Percentiles rank a stretch among this genome's conserved stretches.
phyloP scores from a whole-genome alignment of 306 rosid genomes.

The Mimosa pudica region DNA sequence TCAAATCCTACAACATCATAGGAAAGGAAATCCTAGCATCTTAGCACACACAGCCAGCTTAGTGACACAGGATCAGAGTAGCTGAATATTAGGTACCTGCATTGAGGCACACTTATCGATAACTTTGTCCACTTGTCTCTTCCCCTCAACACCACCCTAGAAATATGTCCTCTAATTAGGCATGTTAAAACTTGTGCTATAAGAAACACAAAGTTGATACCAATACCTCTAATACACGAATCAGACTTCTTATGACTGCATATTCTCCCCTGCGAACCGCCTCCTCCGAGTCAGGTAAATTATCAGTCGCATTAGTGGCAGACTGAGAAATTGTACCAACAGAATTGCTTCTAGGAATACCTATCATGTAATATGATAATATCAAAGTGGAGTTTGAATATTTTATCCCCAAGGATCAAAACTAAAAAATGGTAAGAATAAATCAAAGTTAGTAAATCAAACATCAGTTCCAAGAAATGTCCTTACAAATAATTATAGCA shows the following conservation, averaged over 20 bases:
- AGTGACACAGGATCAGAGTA: constrained; percentile 25
- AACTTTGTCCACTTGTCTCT: constrained; percentile 94
- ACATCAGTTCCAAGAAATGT: constrained; percentile 7
- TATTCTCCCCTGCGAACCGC: constrained; percentile 93
- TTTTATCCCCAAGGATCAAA: neutral
- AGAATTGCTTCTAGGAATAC: constrained; percentile 79
- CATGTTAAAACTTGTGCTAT: constrained; percentile 23
- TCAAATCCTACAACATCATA: constrained; percentile 24
- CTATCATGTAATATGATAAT: constrained; percentile 46
- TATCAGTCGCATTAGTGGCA: constrained; percentile 57
- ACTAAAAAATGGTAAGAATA: constrained; percentile 1
- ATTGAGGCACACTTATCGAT: constrained; percentile 89
- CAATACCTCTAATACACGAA: constrained; percentile 89
- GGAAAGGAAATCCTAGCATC: constrained; percentile 26
- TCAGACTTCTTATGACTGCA: constrained; percentile 86
- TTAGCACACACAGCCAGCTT: constrained; percentile 28
- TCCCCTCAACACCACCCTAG: constrained; percentile 94
- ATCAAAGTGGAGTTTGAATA: constrained; percentile 11
- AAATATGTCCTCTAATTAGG: constrained; percentile 35
- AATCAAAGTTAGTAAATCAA: constrained; percentile 7
- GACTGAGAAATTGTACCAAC: constrained; percentile 69
- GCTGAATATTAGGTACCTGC: constrained; percentile 64
- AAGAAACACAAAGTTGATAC: constrained; percentile 23
- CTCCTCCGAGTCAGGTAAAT: constrained; percentile 73
- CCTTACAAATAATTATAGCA: constrained; percentile 4